Evolutionary conservation across 2,329 filamentous ascomycete species (phyloP).

Genomic region (Sporothrix protearum): DNA sequence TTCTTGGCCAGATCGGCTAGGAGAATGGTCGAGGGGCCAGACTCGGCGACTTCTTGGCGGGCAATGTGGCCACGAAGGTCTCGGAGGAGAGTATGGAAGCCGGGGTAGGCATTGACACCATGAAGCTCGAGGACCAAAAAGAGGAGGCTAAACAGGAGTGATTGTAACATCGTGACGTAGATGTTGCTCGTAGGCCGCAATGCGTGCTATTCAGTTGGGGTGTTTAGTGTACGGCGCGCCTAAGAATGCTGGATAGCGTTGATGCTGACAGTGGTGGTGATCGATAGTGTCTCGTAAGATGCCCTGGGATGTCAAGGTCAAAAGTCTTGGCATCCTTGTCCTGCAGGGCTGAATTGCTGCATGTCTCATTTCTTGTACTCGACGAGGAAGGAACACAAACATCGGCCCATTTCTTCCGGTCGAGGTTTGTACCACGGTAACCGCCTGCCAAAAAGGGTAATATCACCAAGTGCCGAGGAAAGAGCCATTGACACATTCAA

Average conservation of each 20-base stretch:
- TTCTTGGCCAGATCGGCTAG: constrained; percentile 41
- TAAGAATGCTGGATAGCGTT: background rate
- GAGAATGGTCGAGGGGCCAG: constrained; percentile 19
- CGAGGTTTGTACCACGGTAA: background rate
- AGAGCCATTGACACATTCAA: background rate
- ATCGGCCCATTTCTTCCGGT: background rate
- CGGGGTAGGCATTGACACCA: constrained; percentile 2
- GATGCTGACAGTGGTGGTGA: background rate
- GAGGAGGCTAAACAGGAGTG: background rate
- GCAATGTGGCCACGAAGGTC: background rate
- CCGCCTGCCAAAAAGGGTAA: background rate
- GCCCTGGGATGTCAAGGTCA: background rate
- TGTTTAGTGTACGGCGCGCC: no score
- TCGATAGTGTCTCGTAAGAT: background rate
- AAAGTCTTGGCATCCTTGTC: background rate
- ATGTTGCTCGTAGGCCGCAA: background rate
- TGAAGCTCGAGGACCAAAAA: background rate
- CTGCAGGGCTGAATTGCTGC: background rate
- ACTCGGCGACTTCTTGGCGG: background rate
- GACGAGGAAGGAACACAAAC: constrained; percentile 15
- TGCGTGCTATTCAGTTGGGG: no score
- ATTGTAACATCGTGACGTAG: background rate
- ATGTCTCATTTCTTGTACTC: background rate
- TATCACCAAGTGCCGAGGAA: background rate
- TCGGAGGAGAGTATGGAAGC: background rate